Percentiles rank a stretch among this genome's conserved stretches.
These are phyloP conservation scores for Rubus idaeus DNA, from an alignment of 306 rosid genomes.

Conservation along the genomic window DNA sequence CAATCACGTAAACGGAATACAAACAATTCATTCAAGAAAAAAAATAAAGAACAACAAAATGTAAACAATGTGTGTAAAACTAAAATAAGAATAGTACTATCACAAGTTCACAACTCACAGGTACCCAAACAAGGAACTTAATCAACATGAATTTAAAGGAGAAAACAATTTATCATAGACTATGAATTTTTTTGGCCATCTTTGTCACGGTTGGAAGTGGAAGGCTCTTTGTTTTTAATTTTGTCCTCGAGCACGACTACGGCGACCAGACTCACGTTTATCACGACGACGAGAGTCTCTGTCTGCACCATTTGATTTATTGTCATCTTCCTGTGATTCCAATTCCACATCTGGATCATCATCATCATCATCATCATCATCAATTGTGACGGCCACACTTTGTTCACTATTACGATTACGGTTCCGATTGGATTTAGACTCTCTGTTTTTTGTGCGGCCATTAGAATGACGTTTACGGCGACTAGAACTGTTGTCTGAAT, in stretches of 20 bases:
- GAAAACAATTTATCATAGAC: too few relatives aligned
- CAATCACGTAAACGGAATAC: not conserved
- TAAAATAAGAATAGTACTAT: not conserved
- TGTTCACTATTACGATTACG: constrained; percentile 6
- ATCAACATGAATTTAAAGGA: too few relatives aligned
- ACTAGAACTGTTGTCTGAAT: not conserved
- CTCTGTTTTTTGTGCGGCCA: not conserved
- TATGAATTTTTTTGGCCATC: too few relatives aligned
- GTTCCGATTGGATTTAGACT: not conserved
- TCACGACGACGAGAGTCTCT: not conserved
- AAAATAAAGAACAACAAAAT: too few relatives aligned
- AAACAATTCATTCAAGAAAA: too few relatives aligned
- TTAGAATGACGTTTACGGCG: not conserved
- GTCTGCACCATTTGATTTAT: not conserved
- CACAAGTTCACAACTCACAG: not conserved
- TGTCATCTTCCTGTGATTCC: not conserved
- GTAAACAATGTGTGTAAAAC: not conserved
- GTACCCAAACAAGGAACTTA: too few relatives aligned
- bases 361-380: constrained; percentile 15
- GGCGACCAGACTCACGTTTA: not conserved
- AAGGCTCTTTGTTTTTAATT: not conserved
- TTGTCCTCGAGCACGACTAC: not conserved
- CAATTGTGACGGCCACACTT: constrained; percentile 8
- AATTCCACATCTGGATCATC: not conserved
- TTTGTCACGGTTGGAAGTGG: not conserved